Evolutionary conservation across 306 rosid species (phyloP), one percentile per base, ranked within the genome.

Genomic region (Adenanthera pavonina): DNA sequence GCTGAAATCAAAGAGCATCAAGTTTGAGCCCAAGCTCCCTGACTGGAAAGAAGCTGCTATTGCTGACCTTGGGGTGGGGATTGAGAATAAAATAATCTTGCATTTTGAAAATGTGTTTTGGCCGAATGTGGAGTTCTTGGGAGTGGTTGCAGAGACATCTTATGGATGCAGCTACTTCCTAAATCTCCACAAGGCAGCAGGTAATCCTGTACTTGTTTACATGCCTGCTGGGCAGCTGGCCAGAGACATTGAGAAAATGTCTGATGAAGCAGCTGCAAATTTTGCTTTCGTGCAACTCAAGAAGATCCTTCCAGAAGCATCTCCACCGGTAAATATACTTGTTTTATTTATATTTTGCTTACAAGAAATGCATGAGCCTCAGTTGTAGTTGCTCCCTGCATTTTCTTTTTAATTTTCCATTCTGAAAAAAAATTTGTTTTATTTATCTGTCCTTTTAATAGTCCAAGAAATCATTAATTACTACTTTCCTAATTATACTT

Each of bases 211-310:
- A 34, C 99, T 96, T 76, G 98, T 93, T 47, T 96, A 96, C 91
- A 96, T 96, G 99, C 98, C 99, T 70, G 93, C 99, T 56, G 99
- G 99, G 87, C 89, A 89, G 94, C 93, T 96, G 67, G 99, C 98
- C 72, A 91, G 84, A 90, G 98, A 96, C 94, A 89, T 93, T 59
- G 98, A 93, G 87, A 96, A 96, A 83, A 89, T 93, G 99, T 96
- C 99, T 87, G 98, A 96, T 90, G 99, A 96, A 92, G 96, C 92
- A 48, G 98, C 99, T 88, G 97, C 94, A 68, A 76, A 83, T 81
- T 93, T 93, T 78, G 99, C 99, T 80, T 91, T 78, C 64, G 68
- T 38, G 17, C 98, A 96, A 75, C 99, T 96, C 72, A 89, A 90
- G 82, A 93, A 85, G 85, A 96, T 96, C 77, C 97, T 96, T 79